Evolutionary conservation across 164 flowering plant species (phyloP), one percentile per base, ranked within the genome.

Genomic region (Echeveria elegans): DNA sequence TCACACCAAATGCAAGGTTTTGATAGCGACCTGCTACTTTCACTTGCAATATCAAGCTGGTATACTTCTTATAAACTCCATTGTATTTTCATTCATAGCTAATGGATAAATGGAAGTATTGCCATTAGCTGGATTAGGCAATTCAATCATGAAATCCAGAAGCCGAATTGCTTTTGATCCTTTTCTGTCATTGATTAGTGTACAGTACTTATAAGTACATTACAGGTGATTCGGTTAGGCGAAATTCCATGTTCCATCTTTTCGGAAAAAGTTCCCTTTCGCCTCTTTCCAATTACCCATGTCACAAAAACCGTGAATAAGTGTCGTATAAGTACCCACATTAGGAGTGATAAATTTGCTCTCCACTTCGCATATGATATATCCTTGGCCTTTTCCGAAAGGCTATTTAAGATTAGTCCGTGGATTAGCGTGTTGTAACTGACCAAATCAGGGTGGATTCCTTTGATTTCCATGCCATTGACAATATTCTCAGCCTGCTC

Each of bases 201-300:
- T 28, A 15, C n/a, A n/a, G n/a, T 28, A 15, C 32, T 56, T 26
- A 56, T 56, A 12, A 56, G 32, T 28, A 56, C 34, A 56, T 56
- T 56, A 56, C 61, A 56, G 0, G 56, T 43, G 31, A 68, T 36
- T 28, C 12, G 40, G 48, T 68, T 64, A 15, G 70, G 70, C 6
- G 24, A 48, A 48, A 68, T 40, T 15, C 70, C 70, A 15, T 59
- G 34, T 31, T 28, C 63, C 15, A 23, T 26, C 34, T 40, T 60
- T 68, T 68, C 40, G 24, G 45, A 32, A 60, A 68, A 68, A 14
- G n/a, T 12, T 24, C 29, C 23, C n/a, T 37, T 26, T 40, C 11
- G 65, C 70, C 26, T 68, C 65, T 50, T 68, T 65, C 65, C 62
- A 59, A 24, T 56, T 56, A 56, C 61, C 61, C 61, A 56, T 26